Conservation (phyloP, 306 rosid species). For the Rosa rugosa region DNA sequence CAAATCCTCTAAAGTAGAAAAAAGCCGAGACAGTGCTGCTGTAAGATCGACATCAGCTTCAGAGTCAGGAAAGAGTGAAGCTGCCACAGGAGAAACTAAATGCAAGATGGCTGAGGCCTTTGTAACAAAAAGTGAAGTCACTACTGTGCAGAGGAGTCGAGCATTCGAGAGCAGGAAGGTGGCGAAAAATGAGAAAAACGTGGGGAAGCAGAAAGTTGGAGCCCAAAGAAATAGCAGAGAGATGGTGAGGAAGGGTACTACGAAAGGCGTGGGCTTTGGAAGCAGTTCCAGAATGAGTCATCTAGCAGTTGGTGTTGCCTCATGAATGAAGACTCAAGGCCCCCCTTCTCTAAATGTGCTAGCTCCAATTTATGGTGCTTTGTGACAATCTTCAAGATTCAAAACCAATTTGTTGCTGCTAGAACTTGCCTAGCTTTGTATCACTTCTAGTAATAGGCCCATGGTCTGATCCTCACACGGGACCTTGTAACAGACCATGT, state of each 20-base stretch:
- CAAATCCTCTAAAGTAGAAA: conserved; percentile 32
- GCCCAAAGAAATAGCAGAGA: conserved; percentile 32
- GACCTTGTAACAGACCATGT: not conserved
- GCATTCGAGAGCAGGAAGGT: conserved; percentile 31
- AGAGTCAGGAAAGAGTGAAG: conserved; percentile 33
- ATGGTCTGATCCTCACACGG: not conserved
- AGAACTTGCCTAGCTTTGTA: not conserved
- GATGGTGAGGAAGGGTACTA: conserved; percentile 23
- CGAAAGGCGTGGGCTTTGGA: conserved; percentile 29
- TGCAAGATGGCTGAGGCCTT: conserved; percentile 14
- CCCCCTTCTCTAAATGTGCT: not conserved
- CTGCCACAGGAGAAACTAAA: conserved; percentile 22
- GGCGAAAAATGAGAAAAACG: conserved; percentile 26
- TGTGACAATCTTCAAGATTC: not conserved
- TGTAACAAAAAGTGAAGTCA: conserved; percentile 10
- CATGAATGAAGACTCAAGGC: conserved; percentile 28
- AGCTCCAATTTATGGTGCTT: not conserved
- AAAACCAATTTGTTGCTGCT: not conserved
- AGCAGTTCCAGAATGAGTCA: conserved; percentile 44
- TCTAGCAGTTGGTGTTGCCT: conserved; percentile 51
- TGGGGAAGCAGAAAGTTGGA: conserved; percentile 34
- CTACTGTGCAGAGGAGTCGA: conserved; percentile 30
- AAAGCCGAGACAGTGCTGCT: conserved; percentile 27
- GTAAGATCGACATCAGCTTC: conserved; percentile 28
- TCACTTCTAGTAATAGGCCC: not conserved